Evolutionary conservation across 2,329 filamentous ascomycete species (phyloP), one percentile per base, ranked within the genome.

Genomic region (Nemania sp.): DNA sequence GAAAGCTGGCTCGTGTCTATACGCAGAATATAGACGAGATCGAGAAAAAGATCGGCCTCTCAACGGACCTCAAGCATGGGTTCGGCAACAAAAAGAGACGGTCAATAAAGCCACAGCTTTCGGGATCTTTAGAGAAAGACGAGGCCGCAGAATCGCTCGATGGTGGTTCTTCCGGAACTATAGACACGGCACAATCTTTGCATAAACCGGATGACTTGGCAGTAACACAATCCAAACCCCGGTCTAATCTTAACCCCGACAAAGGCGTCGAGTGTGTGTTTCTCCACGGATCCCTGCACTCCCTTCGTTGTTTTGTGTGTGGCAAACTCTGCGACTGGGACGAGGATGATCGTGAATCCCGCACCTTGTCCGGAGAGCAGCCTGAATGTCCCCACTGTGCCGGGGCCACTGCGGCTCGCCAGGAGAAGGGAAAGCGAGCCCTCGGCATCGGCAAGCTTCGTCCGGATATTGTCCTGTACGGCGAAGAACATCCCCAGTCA

Each of bases 1-100:
- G 90, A 3, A 90, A 91, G 70, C 82, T 93, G 5, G 89, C 92
- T 35, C 83, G 90, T 45, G 92, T 90, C 73, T 93, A 93, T 73
- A 93, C 90, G 0, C 90, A 93, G 72, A 93, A 93, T 70, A 93
- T 93, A 71, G 90, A 93, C 72, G 88, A 89, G 69, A 87, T 93
- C 6, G 91, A 93, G 75, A 88, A 90, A 74, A 89, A 90, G 64
- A 89, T 92, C 51, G 90, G 90, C 3, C 81, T 93, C 3, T 87
- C 85, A 18, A 91, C 89, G 0, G 85, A 89, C 62, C 82, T 93
- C 8, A 80, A 82, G 11, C 83, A 86, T 35, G 90, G 90, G 0
- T 86, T 88, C 0, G 91, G 90, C 1, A 88, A 84, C 72, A 84
- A 87, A 47, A 85, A 86, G 54, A 83, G 84, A 70, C 84, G 81